These are phyloP conservation scores for Sporothrix brasiliensis DNA, from an alignment of 2,329 filamentous ascomycete genomes.

Conservation along the genomic window DNA sequence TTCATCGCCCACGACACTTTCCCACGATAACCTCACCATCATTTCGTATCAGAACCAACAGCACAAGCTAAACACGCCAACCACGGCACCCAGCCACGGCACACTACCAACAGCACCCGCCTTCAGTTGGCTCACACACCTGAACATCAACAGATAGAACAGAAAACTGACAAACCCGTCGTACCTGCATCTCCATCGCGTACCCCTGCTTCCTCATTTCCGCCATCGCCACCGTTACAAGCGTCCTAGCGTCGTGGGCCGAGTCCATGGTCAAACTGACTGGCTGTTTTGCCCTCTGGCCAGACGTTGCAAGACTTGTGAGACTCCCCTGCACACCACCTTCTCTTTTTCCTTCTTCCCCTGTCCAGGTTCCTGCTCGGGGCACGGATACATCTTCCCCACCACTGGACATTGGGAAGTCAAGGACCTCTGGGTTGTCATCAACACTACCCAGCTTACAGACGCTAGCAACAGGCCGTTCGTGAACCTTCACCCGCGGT, in stretches of 20 bases:
- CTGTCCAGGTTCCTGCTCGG: background rate
- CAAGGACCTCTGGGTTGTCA: slow-evolving; percentile 4
- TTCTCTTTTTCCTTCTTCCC: background rate
- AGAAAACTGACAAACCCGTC: slow-evolving; percentile 10
- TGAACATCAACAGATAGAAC: background rate
- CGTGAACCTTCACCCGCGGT: background rate
- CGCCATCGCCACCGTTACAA: slow-evolving; percentile 30
- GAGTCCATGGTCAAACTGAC: slow-evolving; percentile 18
- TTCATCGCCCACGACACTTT: background rate
- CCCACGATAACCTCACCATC: background rate
- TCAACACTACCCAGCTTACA: slow-evolving; percentile 6
- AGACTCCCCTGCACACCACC: background rate
- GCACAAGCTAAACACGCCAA: background rate
- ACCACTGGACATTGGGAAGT: no score
- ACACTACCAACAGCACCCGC: background rate
- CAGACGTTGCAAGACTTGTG: background rate
- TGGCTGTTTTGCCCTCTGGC: slow-evolving; percentile 17
- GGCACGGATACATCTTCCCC: background rate
- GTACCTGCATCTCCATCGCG: slow-evolving; percentile 19
- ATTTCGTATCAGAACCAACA: slow-evolving; percentile 1
- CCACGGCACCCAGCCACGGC: background rate
- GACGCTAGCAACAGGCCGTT: slow-evolving; percentile 12
- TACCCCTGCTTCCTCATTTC: slow-evolving; percentile 32
- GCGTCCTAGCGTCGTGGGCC: slow-evolving; percentile 28
- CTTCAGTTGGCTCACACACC: slow-evolving; percentile 4